Conservation (phyloP, 345 rosid species). For the Arabidopsis suecica region DNA sequence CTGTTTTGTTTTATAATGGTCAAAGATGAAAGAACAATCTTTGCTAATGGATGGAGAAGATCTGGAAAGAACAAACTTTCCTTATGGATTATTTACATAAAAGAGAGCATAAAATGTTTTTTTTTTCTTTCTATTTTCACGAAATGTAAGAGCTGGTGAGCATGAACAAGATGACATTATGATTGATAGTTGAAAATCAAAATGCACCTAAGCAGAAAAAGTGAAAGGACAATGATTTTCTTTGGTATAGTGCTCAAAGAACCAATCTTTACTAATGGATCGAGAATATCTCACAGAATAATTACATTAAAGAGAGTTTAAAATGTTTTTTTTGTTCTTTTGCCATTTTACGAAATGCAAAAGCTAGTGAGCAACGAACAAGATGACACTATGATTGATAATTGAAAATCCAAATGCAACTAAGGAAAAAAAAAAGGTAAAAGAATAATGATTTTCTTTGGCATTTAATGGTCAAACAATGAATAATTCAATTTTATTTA, state of each 20-base stretch:
- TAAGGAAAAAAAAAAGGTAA: not conserved
- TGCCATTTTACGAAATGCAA: not conserved
- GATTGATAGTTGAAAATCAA: slow-evolving; percentile 14
- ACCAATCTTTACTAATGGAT: slow-evolving; percentile 26
- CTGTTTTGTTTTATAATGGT: slow-evolving; percentile 23
- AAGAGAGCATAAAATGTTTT: not conserved
- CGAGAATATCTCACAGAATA: not conserved
- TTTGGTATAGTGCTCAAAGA: slow-evolving; percentile 16
- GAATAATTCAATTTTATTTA: slow-evolving; percentile 19
- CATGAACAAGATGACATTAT: slow-evolving; percentile 8
- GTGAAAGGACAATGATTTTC: slow-evolving; percentile 19
- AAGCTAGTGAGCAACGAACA: slow-evolving; percentile 33
- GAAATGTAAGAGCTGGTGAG: slow-evolving; percentile 3
- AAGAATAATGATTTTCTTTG: slow-evolving; percentile 31
- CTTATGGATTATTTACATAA: slow-evolving; percentile 2
- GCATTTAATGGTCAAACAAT: slow-evolving; percentile 34
- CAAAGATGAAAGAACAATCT: slow-evolving; percentile 29
- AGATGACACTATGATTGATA: slow-evolving; percentile 38
- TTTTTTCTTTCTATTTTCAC: not conserved
- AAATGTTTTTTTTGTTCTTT: not conserved
- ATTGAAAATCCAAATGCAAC: slow-evolving; percentile 44
- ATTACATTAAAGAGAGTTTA: not conserved
- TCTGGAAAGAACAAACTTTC: slow-evolving; percentile 8
- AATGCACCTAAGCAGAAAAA: slow-evolving; percentile 6
- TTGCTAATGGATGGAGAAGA: slow-evolving; percentile 14